A percentile compares a stretch with the other conserved stretches of the same genome.
Evolutionary conservation across 2,329 filamentous ascomycete species (phyloP).

Genomic region (Pyrenochaeta sp.): DNA sequence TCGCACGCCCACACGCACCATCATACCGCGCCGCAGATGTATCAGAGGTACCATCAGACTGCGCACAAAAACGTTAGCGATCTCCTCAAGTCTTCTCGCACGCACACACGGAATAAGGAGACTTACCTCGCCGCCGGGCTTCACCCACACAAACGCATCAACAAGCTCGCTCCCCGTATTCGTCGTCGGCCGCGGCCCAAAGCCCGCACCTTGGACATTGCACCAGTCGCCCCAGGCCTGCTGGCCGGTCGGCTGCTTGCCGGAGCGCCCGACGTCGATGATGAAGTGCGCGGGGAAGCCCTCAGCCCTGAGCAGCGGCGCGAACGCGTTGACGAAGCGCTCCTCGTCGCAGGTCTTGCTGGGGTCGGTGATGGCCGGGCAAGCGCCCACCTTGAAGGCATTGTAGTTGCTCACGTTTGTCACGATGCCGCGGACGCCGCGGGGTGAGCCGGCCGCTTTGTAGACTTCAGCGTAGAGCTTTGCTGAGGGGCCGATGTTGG

Average conservation of each 20-base stretch:
- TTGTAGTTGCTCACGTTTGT: constrained; percentile 69
- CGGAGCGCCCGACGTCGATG: constrained; percentile 63
- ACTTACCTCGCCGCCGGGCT: constrained; percentile 65
- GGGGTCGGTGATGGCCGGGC: constrained; percentile 54
- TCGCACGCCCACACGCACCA: constrained; percentile 60
- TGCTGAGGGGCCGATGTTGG: constrained; percentile 63
- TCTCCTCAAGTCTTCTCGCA: too few species aligned
- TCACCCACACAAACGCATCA: constrained; percentile 75
- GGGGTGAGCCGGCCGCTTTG: constrained; percentile 55
- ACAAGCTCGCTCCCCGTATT: constrained; percentile 65
- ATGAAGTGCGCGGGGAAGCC: constrained; percentile 65
- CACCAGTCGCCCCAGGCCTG: constrained; percentile 72
- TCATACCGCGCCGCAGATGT: constrained; percentile 60
- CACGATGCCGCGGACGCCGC: constrained; percentile 59
- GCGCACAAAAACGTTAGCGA: constrained; percentile 3
- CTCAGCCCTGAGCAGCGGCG: constrained; percentile 55
- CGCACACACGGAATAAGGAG: too few species aligned
- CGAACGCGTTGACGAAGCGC: constrained; percentile 59
- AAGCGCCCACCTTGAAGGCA: constrained; percentile 56
- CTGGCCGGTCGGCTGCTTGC: constrained; percentile 65
- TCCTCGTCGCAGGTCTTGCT: constrained; percentile 63
- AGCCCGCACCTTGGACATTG: constrained; percentile 69
- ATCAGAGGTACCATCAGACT: constrained; percentile 55
- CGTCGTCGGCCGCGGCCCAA: constrained; percentile 69
- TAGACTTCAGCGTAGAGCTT: constrained; percentile 58